phyloP scores from a whole-genome alignment of 768 basidiomycete genomes.

The Hericium coralloides region DNA sequence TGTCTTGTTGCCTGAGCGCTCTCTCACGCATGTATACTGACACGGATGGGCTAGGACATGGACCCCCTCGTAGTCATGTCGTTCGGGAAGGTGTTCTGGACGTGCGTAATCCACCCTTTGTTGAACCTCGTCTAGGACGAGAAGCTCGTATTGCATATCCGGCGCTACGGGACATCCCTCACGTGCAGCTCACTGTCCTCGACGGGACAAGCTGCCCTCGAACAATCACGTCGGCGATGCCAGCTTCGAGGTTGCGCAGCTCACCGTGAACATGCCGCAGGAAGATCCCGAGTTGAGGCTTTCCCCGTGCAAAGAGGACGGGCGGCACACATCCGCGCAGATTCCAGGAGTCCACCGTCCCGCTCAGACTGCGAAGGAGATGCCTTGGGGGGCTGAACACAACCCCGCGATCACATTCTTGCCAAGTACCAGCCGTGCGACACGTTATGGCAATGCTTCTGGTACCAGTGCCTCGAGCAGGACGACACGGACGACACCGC shows the following conservation, averaged over 20 bases:
- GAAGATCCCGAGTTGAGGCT: constrained; percentile 45
- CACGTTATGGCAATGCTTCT: constrained; percentile 82
- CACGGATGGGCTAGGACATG: constrained; percentile 89
- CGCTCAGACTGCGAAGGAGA: constrained; percentile 53
- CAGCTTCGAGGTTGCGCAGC: constrained; percentile 57
- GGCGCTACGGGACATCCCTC: constrained; percentile 74
- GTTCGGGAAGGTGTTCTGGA: constrained; percentile 94
- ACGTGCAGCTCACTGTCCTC: constrained; percentile 73
- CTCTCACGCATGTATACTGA: constrained; percentile 40
- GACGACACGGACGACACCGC: constrained; percentile 84
- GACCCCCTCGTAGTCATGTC: constrained; percentile 94
- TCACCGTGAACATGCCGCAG: constrained; percentile 40
- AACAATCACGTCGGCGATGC: constrained; percentile 89
- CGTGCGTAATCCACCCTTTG: constrained; percentile 77
- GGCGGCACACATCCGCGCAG: constrained; percentile 38
- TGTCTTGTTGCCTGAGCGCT: neutral
- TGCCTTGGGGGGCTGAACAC: constrained; percentile 65
- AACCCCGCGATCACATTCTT: constrained; percentile 62
- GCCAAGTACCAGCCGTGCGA: constrained; percentile 96
- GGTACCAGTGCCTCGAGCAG: constrained; percentile 80
- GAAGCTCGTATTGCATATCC: constrained; percentile 91
- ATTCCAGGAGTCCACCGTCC: constrained; percentile 68
- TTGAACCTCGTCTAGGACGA: constrained; percentile 90
- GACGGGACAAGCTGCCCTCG: constrained; percentile 90
- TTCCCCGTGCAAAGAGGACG: constrained; percentile 44